Evolutionary conservation across 2,329 filamentous ascomycete species (phyloP).

Genomic region (Coleophoma cylindrospora): DNA sequence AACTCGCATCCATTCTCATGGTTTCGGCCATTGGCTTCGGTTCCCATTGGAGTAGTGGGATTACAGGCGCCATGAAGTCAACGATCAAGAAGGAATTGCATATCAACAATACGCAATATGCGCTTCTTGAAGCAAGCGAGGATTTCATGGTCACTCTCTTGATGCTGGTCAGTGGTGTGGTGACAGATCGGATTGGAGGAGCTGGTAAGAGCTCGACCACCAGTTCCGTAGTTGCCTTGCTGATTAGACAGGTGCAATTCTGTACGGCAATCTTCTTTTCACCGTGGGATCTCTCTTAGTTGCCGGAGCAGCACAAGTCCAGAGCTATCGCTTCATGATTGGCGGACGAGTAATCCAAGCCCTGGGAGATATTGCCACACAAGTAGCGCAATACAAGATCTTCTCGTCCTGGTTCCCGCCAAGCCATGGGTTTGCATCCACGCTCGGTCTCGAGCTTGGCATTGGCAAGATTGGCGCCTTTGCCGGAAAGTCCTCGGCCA

Average conservation of each 20-base stretch:
- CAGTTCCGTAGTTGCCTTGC: not conserved
- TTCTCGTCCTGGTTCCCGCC: constrained; percentile 62
- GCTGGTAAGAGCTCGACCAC: constrained; percentile 33
- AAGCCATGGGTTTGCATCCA: constrained; percentile 56
- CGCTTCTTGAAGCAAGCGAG: constrained; percentile 53
- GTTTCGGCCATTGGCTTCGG: constrained; percentile 54
- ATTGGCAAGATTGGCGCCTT: constrained; percentile 53
- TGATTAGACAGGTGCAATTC: constrained; percentile 37
- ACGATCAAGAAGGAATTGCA: constrained; percentile 55
- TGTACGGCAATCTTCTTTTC: constrained; percentile 58
- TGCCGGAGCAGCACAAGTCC: constrained; percentile 49
- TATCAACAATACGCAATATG: constrained; percentile 56
- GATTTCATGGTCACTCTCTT: constrained; percentile 56
- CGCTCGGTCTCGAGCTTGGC: constrained; percentile 53
- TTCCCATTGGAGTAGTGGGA: constrained; percentile 53
- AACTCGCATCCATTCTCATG: constrained; percentile 40
- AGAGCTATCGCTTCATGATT: constrained; percentile 57
- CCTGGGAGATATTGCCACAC: constrained; percentile 58
- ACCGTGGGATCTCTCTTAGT: constrained; percentile 53
- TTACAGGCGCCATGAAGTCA: constrained; percentile 56
- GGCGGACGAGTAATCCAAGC: constrained; percentile 48
- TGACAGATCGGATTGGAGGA: constrained; percentile 55
- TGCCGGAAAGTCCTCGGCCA: constrained; percentile 54
- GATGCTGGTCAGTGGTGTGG: constrained; percentile 46
- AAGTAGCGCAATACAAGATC: constrained; percentile 60